Percentiles rank a stretch among this genome's conserved stretches.
These are phyloP conservation scores for bread wheat (Triticum aestivum) DNA, from an alignment of 176 grass and related monocot species.

Conservation along the genomic window IWGSC_CS_RefSeq_v2.1 NC_057798.1:242256847-242257346, in stretches of 20 bases:
- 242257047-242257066: not conserved
- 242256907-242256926: not conserved
- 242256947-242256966: constrained; percentile 2
- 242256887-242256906: constrained; percentile 9
- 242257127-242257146: not conserved
- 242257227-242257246: not conserved
- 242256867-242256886: not conserved
- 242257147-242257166: not conserved
- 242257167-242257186: not conserved
- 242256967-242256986: not conserved
- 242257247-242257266: not conserved
- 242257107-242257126: not conserved
- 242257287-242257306: not conserved
- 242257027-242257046: not conserved
- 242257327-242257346: not conserved
- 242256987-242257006: constrained; percentile 13
- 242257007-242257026: not conserved
- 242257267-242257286: not conserved
- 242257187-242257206: not conserved
- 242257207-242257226: too few relatives aligned
- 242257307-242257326: not conserved
- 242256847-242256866: constrained; percentile 14
- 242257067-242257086: not conserved
- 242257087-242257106: not conserved
- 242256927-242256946: not conserved